Percentiles rank a stretch among this genome's conserved stretches.
phyloP scores from a whole-genome alignment of 2,329 filamentous ascomycete genomes.

The Colletotrichum brevisporum region DNA sequence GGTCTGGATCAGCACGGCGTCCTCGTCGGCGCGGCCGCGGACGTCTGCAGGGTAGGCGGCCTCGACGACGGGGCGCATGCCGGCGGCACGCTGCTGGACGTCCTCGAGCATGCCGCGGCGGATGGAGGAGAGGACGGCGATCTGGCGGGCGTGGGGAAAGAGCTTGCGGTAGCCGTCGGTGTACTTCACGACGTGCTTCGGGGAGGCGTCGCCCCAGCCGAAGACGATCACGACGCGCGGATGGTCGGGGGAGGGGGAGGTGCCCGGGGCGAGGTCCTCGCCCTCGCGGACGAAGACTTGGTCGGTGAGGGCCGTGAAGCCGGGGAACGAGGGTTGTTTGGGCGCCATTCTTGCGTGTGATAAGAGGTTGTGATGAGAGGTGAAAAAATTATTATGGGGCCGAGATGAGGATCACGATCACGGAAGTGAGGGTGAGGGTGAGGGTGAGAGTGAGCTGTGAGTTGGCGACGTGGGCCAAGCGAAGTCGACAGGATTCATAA shows the following conservation, averaged over 20 bases:
- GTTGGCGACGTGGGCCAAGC: neutral
- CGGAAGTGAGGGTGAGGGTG: no score
- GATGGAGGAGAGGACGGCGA: conserved; percentile 66
- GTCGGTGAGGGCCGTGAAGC: conserved; percentile 62
- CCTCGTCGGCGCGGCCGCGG: conserved; percentile 38
- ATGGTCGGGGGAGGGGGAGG: conserved; percentile 44
- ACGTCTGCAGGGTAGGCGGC: conserved; percentile 49
- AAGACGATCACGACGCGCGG: conserved; percentile 67
- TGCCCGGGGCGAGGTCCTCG: conserved; percentile 42
- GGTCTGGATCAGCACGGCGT: conserved; percentile 61
- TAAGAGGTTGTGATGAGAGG: neutral
- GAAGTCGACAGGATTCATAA: neutral
- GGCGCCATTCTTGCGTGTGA: conserved; percentile 3
- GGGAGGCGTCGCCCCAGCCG: conserved; percentile 70
- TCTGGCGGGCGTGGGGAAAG: conserved; percentile 64
- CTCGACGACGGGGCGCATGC: conserved; percentile 62
- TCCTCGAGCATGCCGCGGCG: conserved; percentile 60
- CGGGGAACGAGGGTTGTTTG: conserved; percentile 51
- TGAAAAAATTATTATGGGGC: neutral
- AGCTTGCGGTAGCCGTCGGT: conserved; percentile 64
- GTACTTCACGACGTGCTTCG: conserved; percentile 70
- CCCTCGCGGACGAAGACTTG: conserved; percentile 62
- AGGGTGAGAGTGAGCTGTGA: neutral
- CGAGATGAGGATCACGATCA: no score
- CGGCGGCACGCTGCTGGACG: conserved; percentile 57